phyloP scores from a whole-genome alignment of 257 asterid genomes.

The Henckelia pumila region DNA sequence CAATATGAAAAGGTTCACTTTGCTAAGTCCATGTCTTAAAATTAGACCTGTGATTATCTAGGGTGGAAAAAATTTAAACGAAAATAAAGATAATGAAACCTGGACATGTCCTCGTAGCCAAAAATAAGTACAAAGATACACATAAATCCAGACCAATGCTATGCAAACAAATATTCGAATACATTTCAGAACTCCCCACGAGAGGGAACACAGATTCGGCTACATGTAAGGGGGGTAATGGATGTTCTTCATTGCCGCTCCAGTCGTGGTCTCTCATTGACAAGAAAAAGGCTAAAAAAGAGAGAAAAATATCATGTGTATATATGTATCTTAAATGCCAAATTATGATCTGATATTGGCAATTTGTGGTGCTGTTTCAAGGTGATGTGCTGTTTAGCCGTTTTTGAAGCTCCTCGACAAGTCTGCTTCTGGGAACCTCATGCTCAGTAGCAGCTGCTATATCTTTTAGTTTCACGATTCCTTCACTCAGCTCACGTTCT shows the following conservation, averaged over 20 bases:
- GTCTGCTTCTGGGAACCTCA: conserved; percentile 45
- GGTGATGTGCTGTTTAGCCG: conserved; percentile 34
- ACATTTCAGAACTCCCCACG: too few relatives aligned
- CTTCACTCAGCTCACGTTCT: conserved; percentile 57
- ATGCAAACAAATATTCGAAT: too few relatives aligned
- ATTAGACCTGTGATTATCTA: too few relatives aligned
- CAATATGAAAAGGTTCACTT: too few relatives aligned
- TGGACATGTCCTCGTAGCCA: too few relatives aligned
- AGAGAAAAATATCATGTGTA: too few relatives aligned
- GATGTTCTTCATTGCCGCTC: background rate
- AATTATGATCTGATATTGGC: background rate
- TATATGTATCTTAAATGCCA: background rate
- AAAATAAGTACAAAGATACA: too few relatives aligned
- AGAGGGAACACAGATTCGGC: background rate
- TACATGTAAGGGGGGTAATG: background rate
- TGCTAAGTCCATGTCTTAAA: too few relatives aligned
- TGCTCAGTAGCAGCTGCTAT: conserved; percentile 39
- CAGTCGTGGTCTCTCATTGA: background rate
- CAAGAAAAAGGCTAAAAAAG: too few relatives aligned
- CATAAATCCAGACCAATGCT: too few relatives aligned
- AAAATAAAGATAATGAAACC: too few relatives aligned
- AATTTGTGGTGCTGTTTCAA: background rate
- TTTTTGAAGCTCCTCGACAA: conserved; percentile 52
- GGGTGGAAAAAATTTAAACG: too few relatives aligned
- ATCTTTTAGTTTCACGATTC: conserved; percentile 61